Evolutionary conservation across 148 eudicot species (phyloP), one percentile per base, ranked within the genome.

Genomic region (Dysphania ambrosioides): DNA sequence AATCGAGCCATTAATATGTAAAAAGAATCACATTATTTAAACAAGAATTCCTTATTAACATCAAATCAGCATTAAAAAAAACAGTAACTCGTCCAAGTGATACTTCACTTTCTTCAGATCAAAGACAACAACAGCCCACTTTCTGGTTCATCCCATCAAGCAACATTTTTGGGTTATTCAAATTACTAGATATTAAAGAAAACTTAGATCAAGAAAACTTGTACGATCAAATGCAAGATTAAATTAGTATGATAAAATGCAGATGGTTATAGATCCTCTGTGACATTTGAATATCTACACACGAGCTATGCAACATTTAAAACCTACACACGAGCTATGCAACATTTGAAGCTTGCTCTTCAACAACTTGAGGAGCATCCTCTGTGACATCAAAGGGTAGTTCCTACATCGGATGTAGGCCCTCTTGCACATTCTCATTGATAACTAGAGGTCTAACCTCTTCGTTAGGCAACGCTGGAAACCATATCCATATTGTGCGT

Each of bases 241-340:
- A 32, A 19, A 61, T 47, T 31, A 73, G 41, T 29, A 60, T 58
- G 58, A 42, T 61, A 23, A 19, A 11, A 73, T 32, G 58, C 23
- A 44, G 55, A 73, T 73, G 1, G 42, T 21, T 19, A 21, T 16
- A 59, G 60, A 77, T 77, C 75, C 38, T 63, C 35, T 36, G 8
- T 12, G 21, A 61, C 55, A 12, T 9, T 10, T 13, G 38, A 51
- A 63, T n/a, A 64, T 71, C 57, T n/a, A n/a, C n/a, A n/a, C n/a
- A n/a, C n/a, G n/a, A n/a, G n/a, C n/a, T n/a, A n/a, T n/a, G n/a
- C n/a, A n/a, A n/a, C n/a, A n/a, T n/a, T n/a, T n/a, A n/a, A n/a
- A n/a, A n/a, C n/a, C n/a, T n/a, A n/a, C n/a, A n/a, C n/a, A n/a
- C n/a, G n/a, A n/a, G n/a, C n/a, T n/a, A n/a, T n/a, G n/a, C n/a